Evolutionary conservation across 345 rosid genomes (phyloP), one percentile per base, ranked within the genome.

Genomic region (Lepidium didymum): DNA sequence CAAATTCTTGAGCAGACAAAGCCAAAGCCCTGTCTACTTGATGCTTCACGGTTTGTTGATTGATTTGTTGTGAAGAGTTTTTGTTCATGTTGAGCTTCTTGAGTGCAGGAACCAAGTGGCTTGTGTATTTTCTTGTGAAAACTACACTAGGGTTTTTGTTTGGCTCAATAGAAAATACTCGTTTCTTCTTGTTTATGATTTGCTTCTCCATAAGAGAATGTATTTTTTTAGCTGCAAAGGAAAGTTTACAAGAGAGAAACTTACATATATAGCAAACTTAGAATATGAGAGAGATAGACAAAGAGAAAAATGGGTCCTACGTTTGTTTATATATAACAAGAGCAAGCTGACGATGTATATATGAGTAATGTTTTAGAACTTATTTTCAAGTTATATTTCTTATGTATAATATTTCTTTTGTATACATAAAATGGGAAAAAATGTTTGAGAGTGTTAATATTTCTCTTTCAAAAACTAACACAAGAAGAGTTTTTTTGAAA

Each of bases 21-120:
- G 75, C 84, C 54, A 81, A 69, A 25, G 84, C 84, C 82, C 38
- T 81, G 69, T 81, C 82, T 18, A 76, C 82, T 78, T 81, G 82
- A 62, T 70, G 65, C 72, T 75, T 78, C 67, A 81, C 78, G 34
- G 15, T 62, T 62, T 73, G 51, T 66, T 69, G 55, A 27, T 65
- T 41, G 29, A 19, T 59, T 51, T 29, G 49, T 51, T 29, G 49
- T 43, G 61, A 21, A 46, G 70, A 62, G 23, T 8, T 16, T 19
- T 14, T 62, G 54, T 25, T 61, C 71, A 50, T 75, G 16, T 56
- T 69, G 67, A 79, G 81, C 73, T 66, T 77, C 76, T 57, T 57
- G 36, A 82, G 77, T 42, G 77, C 75, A 34, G 81, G 83, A 40
- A 77, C 56, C 23, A 81, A 78, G 68, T 69, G 64, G 43, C 67